Evolutionary conservation across 345 rosid species (phyloP).

Genomic region (Gossypioides kirkii): DNA sequence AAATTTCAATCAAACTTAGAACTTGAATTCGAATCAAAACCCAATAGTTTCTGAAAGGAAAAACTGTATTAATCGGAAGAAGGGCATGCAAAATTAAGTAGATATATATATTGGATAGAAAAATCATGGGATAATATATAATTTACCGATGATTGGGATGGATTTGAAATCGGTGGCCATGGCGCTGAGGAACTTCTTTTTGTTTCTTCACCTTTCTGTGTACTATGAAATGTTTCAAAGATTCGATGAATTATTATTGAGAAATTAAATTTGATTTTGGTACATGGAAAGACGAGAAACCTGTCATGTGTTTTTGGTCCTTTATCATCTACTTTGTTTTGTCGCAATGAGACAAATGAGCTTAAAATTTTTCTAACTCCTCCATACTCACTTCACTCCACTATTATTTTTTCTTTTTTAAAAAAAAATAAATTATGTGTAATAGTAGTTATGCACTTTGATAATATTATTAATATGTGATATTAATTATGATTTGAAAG

Average conservation of each 20-base stretch:
- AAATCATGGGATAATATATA: slow-evolving; percentile 20
- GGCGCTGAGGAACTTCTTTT: background rate
- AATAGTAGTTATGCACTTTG: too few relatives aligned
- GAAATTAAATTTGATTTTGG: background rate
- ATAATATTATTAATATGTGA: too few relatives aligned
- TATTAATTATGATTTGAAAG: too few relatives aligned
- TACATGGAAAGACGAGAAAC: background rate
- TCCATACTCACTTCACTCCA: too few relatives aligned
- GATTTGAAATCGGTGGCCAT: background rate
- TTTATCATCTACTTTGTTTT: background rate
- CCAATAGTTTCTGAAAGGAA: background rate
- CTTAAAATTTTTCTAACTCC: too few relatives aligned
- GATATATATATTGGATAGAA: background rate
- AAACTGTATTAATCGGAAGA: background rate
- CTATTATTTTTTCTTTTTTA: too few relatives aligned
- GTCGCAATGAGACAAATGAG: too few relatives aligned
- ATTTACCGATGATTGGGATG: background rate
- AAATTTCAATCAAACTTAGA: background rate
- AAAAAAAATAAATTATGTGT: too few relatives aligned
- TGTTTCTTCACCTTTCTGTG: background rate
- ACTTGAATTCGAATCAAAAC: background rate
- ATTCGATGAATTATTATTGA: background rate
- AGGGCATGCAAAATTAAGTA: background rate
- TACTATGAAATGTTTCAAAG: background rate
- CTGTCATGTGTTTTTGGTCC: background rate